phyloP scores from a whole-genome alignment of 2,329 filamentous ascomycete species.

The Aspergillus viridinutans region DNA sequence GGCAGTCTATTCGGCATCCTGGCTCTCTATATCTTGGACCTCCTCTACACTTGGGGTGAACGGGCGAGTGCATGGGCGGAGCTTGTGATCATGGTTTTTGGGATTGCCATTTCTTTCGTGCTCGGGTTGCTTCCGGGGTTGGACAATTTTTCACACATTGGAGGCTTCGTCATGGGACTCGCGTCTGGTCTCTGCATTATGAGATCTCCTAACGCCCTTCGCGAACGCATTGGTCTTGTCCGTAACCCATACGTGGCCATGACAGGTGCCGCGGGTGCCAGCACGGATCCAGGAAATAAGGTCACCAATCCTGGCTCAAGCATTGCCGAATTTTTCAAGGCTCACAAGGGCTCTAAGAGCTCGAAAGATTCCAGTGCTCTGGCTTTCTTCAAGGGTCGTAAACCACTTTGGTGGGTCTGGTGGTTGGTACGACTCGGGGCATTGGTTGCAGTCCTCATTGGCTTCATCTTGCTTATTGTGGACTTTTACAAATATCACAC shows the following conservation, averaged over 20 bases:
- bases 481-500: conserved; percentile 79
- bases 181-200: conserved; percentile 81
- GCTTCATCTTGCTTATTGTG: conserved; percentile 79
- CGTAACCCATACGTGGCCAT: conserved; percentile 68
- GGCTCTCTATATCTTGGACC: conserved; percentile 79
- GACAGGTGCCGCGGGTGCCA: conserved; percentile 42
- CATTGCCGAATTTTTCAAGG: conserved; percentile 45
- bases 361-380: conserved; percentile 24
- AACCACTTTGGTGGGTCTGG: conserved; percentile 96
- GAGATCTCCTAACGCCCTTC: conserved; percentile 78
- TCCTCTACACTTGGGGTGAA: conserved; percentile 88
- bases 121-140: conserved; percentile 86
- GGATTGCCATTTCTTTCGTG: conserved; percentile 85
- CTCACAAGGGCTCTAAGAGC: conserved; percentile 54
- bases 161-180: conserved; percentile 89
- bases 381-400: conserved; percentile 86
- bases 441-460: conserved; percentile 73
- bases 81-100: conserved; percentile 78
- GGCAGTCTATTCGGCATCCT: conserved; percentile 89
- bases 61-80: conserved; percentile 74
- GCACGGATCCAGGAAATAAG: conserved; percentile 35
- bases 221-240: conserved; percentile 67
- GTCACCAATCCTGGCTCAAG: conserved; percentile 57
- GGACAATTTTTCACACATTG: conserved; percentile 97
- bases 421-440: conserved; percentile 80